These are phyloP conservation scores for Brassica rapa DNA, from an alignment of 345 rosid genomes.

Conservation along the genomic window DNA sequence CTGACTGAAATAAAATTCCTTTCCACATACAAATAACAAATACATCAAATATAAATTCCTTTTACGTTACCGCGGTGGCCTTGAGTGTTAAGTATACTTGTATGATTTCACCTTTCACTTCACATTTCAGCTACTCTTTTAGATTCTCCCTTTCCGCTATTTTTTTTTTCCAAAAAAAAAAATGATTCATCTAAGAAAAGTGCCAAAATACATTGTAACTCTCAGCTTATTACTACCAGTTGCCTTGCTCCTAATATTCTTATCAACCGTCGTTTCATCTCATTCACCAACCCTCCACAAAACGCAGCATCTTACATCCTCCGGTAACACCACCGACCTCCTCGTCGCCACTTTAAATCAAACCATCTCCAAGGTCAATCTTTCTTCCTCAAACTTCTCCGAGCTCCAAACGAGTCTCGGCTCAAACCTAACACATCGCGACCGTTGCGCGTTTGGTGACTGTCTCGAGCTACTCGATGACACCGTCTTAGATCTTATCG, in stretches of 20 bases:
- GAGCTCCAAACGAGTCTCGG: slow-evolving; percentile 32
- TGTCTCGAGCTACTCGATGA: slow-evolving; percentile 64
- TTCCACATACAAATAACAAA: background rate
- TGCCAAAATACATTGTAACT: background rate
- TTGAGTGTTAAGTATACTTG: background rate
- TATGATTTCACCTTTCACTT: slow-evolving; percentile 1
- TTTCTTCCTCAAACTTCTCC: slow-evolving; percentile 55
- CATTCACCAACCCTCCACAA: slow-evolving; percentile 7
- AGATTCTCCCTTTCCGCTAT: background rate
- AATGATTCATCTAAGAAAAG: background rate
- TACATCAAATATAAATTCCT: background rate
- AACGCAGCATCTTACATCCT: slow-evolving; percentile 23
- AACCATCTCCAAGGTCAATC: slow-evolving; percentile 51
- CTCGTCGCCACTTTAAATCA: slow-evolving; percentile 55
- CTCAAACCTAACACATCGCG: slow-evolving; percentile 38
- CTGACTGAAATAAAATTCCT: background rate
- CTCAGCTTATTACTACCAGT: background rate
- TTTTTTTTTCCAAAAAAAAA: background rate
- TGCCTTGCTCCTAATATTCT: background rate
- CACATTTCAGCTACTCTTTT: background rate
- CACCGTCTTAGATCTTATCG: slow-evolving; percentile 51
- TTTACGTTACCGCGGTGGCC: background rate
- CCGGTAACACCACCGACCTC: slow-evolving; percentile 49
- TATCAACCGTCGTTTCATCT: slow-evolving; percentile 17
- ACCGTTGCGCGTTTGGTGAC: slow-evolving; percentile 57